phyloP scores from a whole-genome alignment of 1,139 yeast genomes.

The Geotrichum bryndzae region DNA sequence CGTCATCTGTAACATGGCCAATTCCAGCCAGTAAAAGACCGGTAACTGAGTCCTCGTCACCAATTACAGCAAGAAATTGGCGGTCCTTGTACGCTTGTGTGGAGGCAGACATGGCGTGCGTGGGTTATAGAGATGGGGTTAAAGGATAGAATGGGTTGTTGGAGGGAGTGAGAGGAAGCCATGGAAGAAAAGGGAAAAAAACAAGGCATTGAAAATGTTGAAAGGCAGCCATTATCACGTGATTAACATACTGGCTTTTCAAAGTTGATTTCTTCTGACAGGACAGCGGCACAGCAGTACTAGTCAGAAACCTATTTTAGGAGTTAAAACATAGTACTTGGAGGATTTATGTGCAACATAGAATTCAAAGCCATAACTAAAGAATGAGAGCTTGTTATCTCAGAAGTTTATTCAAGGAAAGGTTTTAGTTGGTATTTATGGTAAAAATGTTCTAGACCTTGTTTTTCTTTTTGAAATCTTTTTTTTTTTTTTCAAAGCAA shows the following conservation, averaged over 20 bases:
- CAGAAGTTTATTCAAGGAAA: too few relatives aligned
- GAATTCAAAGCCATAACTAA: too few relatives aligned
- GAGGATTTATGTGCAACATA: too few relatives aligned
- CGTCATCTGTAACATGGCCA: slow-evolving; percentile 67
- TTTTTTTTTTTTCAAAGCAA: background rate
- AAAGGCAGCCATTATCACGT: background rate
- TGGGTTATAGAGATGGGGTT: background rate
- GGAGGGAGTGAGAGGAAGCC: background rate
- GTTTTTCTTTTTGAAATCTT: too few relatives aligned
- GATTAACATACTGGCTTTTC: background rate
- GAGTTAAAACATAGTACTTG: background rate
- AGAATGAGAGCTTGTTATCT: too few relatives aligned
- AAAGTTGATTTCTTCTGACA: background rate
- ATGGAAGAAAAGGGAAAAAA: background rate
- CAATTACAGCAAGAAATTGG: slow-evolving; percentile 81
- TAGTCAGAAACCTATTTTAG: too few relatives aligned
- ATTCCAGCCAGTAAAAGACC: slow-evolving; percentile 94
- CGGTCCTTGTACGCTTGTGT: slow-evolving; percentile 46
- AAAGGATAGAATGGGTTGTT: background rate
- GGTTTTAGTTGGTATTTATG: too few relatives aligned
- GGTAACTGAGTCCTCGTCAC: slow-evolving; percentile 95
- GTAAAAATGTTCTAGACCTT: too few relatives aligned
- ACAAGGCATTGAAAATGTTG: background rate
- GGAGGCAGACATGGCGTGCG: slow-evolving; percentile 13
- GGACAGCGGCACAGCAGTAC: background rate